Evolutionary conservation across 176 grass and related monocot genomes (phyloP), one percentile per base, ranked within the genome.

Genomic region (Oryza meyeriana): DNA sequence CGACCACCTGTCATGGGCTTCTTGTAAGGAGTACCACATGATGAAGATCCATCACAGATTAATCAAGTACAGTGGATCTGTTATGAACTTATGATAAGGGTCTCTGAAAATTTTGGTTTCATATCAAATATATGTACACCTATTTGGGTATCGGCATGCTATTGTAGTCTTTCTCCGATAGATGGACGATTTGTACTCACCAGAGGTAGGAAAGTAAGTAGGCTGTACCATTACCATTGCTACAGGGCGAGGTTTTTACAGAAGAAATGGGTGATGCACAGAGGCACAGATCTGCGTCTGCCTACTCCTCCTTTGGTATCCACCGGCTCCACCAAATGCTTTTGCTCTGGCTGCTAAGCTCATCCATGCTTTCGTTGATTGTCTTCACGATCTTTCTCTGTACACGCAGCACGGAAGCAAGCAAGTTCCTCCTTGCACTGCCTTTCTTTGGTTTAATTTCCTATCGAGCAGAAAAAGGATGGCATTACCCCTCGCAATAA

Each of bases 241-340:
- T 89, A 77, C 44, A 22, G 10, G 40, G 12, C 4, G 33, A 42
- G 24, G 52, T 68, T 75, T 75, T 81, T 47, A 81, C 59, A 69
- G 48, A 65, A 76, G 65, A 72, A 65, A 36, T 28, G 65, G 17
- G 8, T 42, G 18, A 72, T 72, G 78, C 47, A 77, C 83, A 75
- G 48, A 55, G 48, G 48, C 5, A 22, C 48, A 25, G 14, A 28
- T 24, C 27, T 32, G 68, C 1, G 16, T 41, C 76, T 61, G 27
- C 59, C 91, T 86, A 95, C 58, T 99, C 88, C 80, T 98, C 96
- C 77, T 61, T 89, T 1, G 96, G 96, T 79, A 99, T 99, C 96
- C 96, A 99, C 52, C 91, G 82, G 89, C 96, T 95, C 96, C 96
- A 99, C 93, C 96, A 99, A 32, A 99, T 66, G 87, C 91, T 99